Percentiles rank a stretch among this genome's conserved stretches.
Conservation (phyloP, 2,329 filamentous ascomycete species). For the Aspergillus ruber region DNA sequence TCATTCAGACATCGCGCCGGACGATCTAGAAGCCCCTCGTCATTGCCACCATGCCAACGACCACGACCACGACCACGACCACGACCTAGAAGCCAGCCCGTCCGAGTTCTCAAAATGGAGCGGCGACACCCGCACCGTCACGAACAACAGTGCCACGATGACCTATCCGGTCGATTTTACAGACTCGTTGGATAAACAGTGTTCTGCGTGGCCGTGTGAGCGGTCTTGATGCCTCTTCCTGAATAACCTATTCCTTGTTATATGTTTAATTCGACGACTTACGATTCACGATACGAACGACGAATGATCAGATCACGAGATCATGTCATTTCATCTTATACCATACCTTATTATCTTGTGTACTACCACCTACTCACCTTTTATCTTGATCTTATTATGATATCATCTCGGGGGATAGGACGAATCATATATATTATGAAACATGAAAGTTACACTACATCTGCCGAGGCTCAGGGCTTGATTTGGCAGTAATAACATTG, state of each 20-base stretch:
- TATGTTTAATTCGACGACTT: background rate
- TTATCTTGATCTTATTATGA: too few relatives aligned
- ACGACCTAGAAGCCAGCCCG: background rate
- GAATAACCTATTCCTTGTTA: background rate
- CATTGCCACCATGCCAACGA: background rate
- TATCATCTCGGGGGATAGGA: too few relatives aligned
- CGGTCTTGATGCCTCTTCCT: too few relatives aligned
- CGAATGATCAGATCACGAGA: background rate
- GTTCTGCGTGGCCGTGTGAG: background rate
- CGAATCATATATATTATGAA: too few relatives aligned
- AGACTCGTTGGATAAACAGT: constrained; percentile 6
- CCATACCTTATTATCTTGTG: too few relatives aligned
- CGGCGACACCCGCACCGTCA: constrained; percentile 20
- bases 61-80: background rate
- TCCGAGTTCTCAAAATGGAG: background rate
- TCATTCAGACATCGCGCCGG: constrained; percentile 17
- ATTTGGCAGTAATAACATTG: too few relatives aligned
- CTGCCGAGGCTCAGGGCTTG: too few relatives aligned
- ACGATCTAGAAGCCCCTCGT: too few relatives aligned
- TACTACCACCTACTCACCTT: too few relatives aligned
- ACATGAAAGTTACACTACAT: too few relatives aligned
- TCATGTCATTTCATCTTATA: background rate
- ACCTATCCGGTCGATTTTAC: constrained; percentile 19
- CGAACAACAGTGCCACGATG: constrained; percentile 2
- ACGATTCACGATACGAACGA: background rate